Evolutionary conservation across 345 rosid species (phyloP).

Genomic region (Eucalyptus rudis): DNA sequence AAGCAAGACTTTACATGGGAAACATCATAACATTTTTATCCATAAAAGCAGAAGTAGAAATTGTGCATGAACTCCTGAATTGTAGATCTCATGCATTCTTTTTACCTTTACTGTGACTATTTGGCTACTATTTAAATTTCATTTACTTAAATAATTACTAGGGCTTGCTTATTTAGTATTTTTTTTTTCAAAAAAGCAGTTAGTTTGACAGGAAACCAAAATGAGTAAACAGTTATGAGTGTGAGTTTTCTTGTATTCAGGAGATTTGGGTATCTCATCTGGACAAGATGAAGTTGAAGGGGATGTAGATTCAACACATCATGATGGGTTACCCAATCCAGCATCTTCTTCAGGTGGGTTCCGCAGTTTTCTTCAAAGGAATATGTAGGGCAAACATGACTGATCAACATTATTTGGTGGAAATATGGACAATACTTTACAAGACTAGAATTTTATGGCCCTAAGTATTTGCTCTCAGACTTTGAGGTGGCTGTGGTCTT

Average conservation of each 20-base stretch:
- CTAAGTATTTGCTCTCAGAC: slow-evolving; percentile 51
- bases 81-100: neutral
- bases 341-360: slow-evolving; percentile 99
- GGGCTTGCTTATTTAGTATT: neutral
- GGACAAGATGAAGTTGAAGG: slow-evolving; percentile 41
- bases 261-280: slow-evolving; percentile 91
- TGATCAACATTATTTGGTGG: slow-evolving; percentile 52
- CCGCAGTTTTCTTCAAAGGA: slow-evolving; percentile 81
- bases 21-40: neutral
- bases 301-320: slow-evolving; percentile 35
- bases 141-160: neutral
- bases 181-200: neutral
- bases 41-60: neutral
- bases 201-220: neutral
- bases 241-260: slow-evolving; percentile 8
- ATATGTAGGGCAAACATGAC: slow-evolving; percentile 74
- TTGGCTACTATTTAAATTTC: neutral
- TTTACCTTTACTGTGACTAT: neutral
- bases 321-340: slow-evolving; percentile 80
- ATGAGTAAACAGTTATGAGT: neutral
- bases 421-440: slow-evolving; percentile 27
- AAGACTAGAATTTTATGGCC: slow-evolving; percentile 47
- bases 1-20: neutral
- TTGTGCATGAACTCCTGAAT: neutral
- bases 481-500: slow-evolving; percentile 62